Conservation (phyloP, 768 basidiomycete species). For the Mycena polygramma region DNA sequence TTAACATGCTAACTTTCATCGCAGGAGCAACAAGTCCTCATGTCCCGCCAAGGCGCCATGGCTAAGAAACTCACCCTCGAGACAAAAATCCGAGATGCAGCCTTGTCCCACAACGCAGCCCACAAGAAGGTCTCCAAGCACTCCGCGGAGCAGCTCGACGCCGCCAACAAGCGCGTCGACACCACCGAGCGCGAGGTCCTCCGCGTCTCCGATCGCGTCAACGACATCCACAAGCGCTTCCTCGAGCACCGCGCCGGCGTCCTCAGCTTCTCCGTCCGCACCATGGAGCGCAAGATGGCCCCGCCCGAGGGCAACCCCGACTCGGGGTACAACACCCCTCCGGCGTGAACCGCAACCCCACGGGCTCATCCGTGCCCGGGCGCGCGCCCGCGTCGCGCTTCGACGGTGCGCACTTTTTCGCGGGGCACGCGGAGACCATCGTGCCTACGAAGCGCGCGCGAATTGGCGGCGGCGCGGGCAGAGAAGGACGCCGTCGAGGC, state of each 20-base stretch:
- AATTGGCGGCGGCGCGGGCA: slow-evolving; percentile 69
- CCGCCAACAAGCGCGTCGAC: slow-evolving; percentile 81
- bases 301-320: slow-evolving; percentile 51
- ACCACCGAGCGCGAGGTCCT: slow-evolving; percentile 78
- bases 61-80: slow-evolving; percentile 84
- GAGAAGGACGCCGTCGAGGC: slow-evolving; percentile 82
- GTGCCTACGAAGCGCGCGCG: slow-evolving; percentile 68
- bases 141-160: slow-evolving; percentile 77
- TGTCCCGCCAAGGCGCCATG: slow-evolving; percentile 74
- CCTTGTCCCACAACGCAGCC: slow-evolving; percentile 75
- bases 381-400: slow-evolving; percentile 65
- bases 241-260: slow-evolving; percentile 90
- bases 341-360: slow-evolving; percentile 65
- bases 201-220: slow-evolving; percentile 73
- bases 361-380: slow-evolving; percentile 55
- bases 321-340: slow-evolving; percentile 67
- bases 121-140: slow-evolving; percentile 74
- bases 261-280: slow-evolving; percentile 77
- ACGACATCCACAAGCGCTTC: slow-evolving; percentile 72
- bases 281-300: slow-evolving; percentile 69
- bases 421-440: slow-evolving; percentile 80
- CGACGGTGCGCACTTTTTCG: slow-evolving; percentile 88
- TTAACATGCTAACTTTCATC: not conserved
- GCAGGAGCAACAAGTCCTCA: slow-evolving; percentile 82
- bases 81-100: slow-evolving; percentile 90